Evolutionary conservation across 805 yeast species (phyloP).

Genomic region (Priceomyces castillae): DNA sequence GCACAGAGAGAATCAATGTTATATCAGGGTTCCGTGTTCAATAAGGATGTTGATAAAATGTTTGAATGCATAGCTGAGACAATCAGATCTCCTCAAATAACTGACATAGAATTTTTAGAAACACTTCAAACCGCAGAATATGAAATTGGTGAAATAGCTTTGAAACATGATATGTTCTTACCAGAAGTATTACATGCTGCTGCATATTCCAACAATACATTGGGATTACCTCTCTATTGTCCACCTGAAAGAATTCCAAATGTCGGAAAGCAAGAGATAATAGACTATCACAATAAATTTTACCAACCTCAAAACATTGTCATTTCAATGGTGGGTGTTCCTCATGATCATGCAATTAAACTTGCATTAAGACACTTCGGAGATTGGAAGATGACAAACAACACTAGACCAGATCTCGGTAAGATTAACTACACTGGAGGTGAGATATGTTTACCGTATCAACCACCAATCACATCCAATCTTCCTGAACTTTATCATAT

Average conservation of each 20-base stretch:
- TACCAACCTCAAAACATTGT: constrained; percentile 81
- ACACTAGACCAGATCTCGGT: constrained; percentile 38
- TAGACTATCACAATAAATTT: constrained; percentile 59
- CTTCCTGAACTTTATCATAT: constrained; percentile 81
- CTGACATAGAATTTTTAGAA: constrained; percentile 68
- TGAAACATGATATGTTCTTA: constrained; percentile 76
- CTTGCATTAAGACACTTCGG: constrained; percentile 65
- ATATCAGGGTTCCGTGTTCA: constrained; percentile 94
- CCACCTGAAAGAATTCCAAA: constrained; percentile 64
- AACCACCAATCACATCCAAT: constrained; percentile 41
- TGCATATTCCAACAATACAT: constrained; percentile 68
- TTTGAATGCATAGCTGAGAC: constrained; percentile 74
- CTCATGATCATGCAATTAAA: constrained; percentile 63
- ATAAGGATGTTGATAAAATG: constrained; percentile 78
- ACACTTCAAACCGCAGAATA: constrained; percentile 71
- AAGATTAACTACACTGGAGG: constrained; percentile 61
- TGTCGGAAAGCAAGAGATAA: constrained; percentile 52
- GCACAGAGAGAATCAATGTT: constrained; percentile 88
- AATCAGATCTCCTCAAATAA: constrained; percentile 64
- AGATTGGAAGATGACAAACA: constrained; percentile 40
- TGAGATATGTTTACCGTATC: constrained; percentile 37
- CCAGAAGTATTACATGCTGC: constrained; percentile 89
- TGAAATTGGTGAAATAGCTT: constrained; percentile 79
- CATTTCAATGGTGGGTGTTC: constrained; percentile 84
- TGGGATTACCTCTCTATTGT: constrained; percentile 85